Evolutionary conservation across 208 protist species (phyloP).

Genomic region (Acanthamoeba royreba): DNA sequence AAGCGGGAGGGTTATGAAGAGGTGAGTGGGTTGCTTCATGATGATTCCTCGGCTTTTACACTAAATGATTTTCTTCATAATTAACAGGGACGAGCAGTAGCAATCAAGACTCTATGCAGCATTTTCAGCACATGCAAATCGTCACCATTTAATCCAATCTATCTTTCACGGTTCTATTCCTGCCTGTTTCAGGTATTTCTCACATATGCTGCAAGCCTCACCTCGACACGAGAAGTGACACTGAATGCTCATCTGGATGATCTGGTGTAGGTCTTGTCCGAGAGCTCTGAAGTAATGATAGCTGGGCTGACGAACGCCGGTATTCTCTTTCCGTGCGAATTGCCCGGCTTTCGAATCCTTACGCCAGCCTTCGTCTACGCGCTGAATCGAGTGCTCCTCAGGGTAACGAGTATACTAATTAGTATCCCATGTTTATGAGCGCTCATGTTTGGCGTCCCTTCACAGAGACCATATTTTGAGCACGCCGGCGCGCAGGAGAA

Average conservation of each 20-base stretch:
- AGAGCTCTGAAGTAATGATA: not conserved
- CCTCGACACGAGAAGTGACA: too few species aligned
- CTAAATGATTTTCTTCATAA: not conserved
- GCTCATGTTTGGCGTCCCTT: not conserved
- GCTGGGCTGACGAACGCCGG: not conserved
- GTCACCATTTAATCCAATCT: not conserved
- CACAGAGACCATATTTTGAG: not conserved
- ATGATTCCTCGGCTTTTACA: not conserved
- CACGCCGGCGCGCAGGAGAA: not conserved
- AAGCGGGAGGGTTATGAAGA: conserved; percentile 11
- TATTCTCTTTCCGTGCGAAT: not conserved
- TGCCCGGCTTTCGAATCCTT: conserved; percentile 6
- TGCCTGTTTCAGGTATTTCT: conserved; percentile 26
- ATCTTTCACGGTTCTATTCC: conserved; percentile 9
- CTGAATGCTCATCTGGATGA: too few species aligned
- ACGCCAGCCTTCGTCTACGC: conserved; percentile 28
- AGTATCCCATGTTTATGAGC: not conserved
- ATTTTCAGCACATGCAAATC: conserved; percentile 12
- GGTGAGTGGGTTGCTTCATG: not conserved
- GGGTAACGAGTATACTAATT: not conserved
- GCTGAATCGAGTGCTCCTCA: not conserved
- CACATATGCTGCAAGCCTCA: too few species aligned
- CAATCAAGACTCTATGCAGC: not conserved
- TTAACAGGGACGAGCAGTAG: not conserved
- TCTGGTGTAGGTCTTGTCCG: not conserved